These are phyloP conservation scores for Craterostigma plantagineum DNA, from an alignment of 257 asterid genomes.

Conservation along the genomic window DNA sequence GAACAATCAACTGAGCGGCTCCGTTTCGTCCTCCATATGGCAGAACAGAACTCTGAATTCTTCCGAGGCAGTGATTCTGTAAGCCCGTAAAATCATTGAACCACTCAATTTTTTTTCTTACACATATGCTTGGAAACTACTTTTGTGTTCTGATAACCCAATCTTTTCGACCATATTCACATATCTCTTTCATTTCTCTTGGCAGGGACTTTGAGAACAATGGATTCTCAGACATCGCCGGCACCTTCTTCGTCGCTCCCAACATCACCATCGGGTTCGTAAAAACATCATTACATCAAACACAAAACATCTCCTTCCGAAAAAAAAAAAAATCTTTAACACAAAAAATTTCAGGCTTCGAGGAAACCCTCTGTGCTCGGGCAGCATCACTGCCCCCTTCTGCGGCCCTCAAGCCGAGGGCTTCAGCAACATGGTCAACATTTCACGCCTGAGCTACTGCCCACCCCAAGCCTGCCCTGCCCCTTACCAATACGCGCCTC, in stretches of 20 bases:
- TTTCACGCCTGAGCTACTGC: slow-evolving; percentile 21
- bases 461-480: slow-evolving; percentile 34
- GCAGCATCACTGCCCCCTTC: slow-evolving; percentile 12
- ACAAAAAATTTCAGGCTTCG: slow-evolving; percentile 51
- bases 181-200: slow-evolving; percentile 7
- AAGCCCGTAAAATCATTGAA: slow-evolving; percentile 11
- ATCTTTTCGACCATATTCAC: neutral
- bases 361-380: slow-evolving; percentile 66
- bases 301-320: no score
- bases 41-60: slow-evolving; percentile 44
- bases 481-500: slow-evolving; percentile 40
- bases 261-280: slow-evolving; percentile 69
- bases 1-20: slow-evolving; percentile 62
- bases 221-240: slow-evolving; percentile 36
- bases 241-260: slow-evolving; percentile 22
- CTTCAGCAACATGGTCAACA: slow-evolving; percentile 13
- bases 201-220: slow-evolving; percentile 76
- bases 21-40: slow-evolving; percentile 77
- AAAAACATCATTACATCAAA: neutral
- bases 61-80: slow-evolving; percentile 50
- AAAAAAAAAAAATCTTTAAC: neutral
- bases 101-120: neutral
- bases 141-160: no score
- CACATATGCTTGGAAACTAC: no score
- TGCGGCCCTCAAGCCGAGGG: slow-evolving; percentile 44